Evolutionary conservation across 2,329 filamentous ascomycete genomes (phyloP).

Genomic region (Penicillium sp.): DNA sequence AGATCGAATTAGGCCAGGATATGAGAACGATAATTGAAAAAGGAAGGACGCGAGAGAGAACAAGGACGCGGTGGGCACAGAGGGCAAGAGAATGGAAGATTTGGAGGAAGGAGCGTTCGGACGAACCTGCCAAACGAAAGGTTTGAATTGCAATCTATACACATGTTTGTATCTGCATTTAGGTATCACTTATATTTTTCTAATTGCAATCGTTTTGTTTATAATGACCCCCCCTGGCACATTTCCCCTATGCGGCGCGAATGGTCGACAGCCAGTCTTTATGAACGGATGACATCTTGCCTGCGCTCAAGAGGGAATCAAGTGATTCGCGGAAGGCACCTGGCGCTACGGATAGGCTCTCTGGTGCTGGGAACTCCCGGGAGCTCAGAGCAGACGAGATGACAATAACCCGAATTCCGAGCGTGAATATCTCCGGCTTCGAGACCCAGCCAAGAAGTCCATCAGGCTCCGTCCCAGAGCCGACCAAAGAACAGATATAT

Average conservation of each 20-base stretch:
- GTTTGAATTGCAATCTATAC: background rate
- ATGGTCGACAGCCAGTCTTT: slow-evolving; percentile 35
- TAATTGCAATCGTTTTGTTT: background rate
- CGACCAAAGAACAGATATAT: slow-evolving; percentile 26
- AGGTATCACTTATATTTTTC: background rate
- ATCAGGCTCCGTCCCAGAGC: slow-evolving; percentile 46
- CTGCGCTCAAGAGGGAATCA: slow-evolving; percentile 25
- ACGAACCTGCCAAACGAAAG: background rate
- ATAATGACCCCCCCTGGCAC: background rate
- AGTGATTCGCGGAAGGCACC: slow-evolving; percentile 24
- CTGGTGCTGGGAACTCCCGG: slow-evolving; percentile 17
- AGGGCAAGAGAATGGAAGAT: background rate
- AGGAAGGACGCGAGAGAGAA: background rate
- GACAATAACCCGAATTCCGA: slow-evolving; percentile 42
- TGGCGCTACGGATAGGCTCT: slow-evolving; percentile 18
- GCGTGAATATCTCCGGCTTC: slow-evolving; percentile 62
- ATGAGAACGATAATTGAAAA: background rate
- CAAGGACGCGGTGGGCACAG: background rate
- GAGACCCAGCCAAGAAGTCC: slow-evolving; percentile 72
- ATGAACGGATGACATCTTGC: slow-evolving; percentile 29
- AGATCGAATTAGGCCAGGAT: background rate
- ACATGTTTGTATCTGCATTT: background rate
- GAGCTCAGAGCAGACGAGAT: slow-evolving; percentile 38
- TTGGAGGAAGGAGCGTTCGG: background rate
- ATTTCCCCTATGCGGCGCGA: slow-evolving; percentile 20